Evolutionary conservation across 805 yeast genomes (phyloP).

Genomic region (Cephaloascus albidus): DNA sequence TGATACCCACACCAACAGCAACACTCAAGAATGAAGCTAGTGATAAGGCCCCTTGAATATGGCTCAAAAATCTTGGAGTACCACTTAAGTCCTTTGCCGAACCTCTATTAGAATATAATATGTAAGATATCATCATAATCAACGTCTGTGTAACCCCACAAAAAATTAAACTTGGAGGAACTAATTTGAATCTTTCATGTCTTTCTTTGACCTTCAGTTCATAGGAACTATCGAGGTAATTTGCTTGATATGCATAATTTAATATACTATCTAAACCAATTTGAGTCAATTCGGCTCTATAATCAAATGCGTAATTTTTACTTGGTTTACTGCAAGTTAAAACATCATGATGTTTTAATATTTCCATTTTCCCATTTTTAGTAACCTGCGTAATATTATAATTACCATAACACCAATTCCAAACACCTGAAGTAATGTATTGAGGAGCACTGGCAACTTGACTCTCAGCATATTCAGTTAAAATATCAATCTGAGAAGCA

Average conservation of each 20-base stretch:
- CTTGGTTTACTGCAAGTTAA: constrained; percentile 12
- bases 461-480: constrained; percentile 33
- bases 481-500: constrained; percentile 35
- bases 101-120: constrained; percentile 28
- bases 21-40: constrained; percentile 20
- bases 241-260: constrained; percentile 34
- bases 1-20: constrained; percentile 17
- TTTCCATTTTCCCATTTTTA: constrained; percentile 4
- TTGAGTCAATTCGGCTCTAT: constrained; percentile 25
- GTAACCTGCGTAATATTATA: constrained; percentile 15
- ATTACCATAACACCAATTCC: constrained; percentile 37
- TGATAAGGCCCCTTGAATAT: constrained; percentile 25
- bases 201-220: constrained; percentile 7
- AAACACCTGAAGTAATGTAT: constrained; percentile 26
- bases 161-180: constrained; percentile 18
- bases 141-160: constrained; percentile 17
- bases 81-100: constrained; percentile 19
- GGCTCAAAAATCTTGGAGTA: constrained; percentile 21
- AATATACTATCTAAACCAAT: constrained; percentile 33
- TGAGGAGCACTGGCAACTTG: constrained; percentile 43
- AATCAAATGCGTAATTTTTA: constrained; percentile 28
- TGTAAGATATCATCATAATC: constrained; percentile 16
- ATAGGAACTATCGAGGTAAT: constrained; percentile 7
- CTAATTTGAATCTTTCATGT: constrained; percentile 10
- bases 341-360: constrained; percentile 10